Evolutionary conservation across 345 rosid species (phyloP).

Genomic region (Euphorbia tirucalli): DNA sequence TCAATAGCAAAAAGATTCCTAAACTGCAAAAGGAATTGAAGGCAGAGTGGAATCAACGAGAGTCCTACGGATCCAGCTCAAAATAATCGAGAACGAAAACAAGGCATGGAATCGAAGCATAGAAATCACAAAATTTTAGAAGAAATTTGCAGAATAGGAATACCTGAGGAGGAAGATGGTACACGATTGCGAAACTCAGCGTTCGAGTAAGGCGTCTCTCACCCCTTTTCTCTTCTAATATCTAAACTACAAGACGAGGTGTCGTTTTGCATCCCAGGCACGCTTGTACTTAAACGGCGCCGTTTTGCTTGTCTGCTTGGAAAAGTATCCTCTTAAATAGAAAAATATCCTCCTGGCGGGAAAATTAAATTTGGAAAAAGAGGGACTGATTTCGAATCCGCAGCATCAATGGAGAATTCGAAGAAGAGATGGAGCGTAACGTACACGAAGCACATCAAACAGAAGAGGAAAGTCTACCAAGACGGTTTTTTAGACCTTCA

Average conservation of each 20-base stretch:
- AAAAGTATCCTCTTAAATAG: no score
- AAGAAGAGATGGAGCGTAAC: constrained; percentile 69
- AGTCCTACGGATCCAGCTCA: neutral
- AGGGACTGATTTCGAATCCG: neutral
- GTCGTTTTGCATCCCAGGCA: neutral
- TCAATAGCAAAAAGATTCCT: neutral
- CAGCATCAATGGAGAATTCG: constrained; percentile 18
- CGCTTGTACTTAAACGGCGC: no score
- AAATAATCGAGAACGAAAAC: neutral
- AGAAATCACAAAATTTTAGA: neutral
- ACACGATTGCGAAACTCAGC: neutral
- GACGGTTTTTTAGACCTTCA: constrained; percentile 70
- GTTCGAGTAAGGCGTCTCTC: neutral
- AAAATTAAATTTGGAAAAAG: neutral
- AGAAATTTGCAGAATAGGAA: neutral
- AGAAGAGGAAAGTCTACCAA: constrained; percentile 75
- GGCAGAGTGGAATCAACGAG: neutral
- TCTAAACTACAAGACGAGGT: neutral
- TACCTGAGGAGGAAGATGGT: neutral
- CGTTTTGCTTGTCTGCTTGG: no score
- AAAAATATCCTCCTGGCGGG: no score
- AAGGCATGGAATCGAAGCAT: neutral
- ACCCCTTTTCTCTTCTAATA: neutral
- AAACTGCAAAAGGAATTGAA: neutral
- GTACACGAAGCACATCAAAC: constrained; percentile 79